Percentiles rank a stretch among this genome's conserved stretches.
Conservation (phyloP, 2,329 filamentous ascomycete species). For the Ambrosiella beaveri region DNA sequence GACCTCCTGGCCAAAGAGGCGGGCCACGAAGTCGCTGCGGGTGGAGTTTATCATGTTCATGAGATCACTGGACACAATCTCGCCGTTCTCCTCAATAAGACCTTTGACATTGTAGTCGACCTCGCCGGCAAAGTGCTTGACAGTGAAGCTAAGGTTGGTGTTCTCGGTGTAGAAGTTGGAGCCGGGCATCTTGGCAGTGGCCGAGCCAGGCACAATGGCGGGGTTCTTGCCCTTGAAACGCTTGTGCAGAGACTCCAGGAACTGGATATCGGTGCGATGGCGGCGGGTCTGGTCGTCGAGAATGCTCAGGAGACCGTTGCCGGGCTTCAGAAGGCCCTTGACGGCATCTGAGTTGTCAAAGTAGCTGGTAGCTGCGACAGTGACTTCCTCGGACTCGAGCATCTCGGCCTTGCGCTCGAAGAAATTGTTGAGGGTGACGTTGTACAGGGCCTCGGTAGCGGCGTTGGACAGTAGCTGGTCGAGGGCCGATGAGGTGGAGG, state of each 20-base stretch:
- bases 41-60: conserved; percentile 85
- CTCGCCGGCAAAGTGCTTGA: conserved; percentile 91
- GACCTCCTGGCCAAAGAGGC: conserved; percentile 91
- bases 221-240: conserved; percentile 91
- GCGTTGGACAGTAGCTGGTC: conserved; percentile 93
- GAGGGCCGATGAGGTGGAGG: conserved; percentile 65
- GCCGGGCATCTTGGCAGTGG: conserved; percentile 61
- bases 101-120: conserved; percentile 83
- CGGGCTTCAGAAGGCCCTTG: conserved; percentile 74
- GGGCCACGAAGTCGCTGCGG: conserved; percentile 73
- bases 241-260: conserved; percentile 79
- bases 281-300: conserved; percentile 89
- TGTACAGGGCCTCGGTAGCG: conserved; percentile 80
- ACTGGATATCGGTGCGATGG: conserved; percentile 72
- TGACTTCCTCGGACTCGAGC: conserved; percentile 85
- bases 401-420: conserved; percentile 89
- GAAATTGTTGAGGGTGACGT: conserved; percentile 85
- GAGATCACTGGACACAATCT: conserved; percentile 86
- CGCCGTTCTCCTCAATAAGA: conserved; percentile 85
- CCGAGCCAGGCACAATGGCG: conserved; percentile 61
- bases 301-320: conserved; percentile 85
- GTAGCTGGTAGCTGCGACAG: conserved; percentile 79
- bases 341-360: conserved; percentile 96
- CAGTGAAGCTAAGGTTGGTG: conserved; percentile 62
- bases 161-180: conserved; percentile 84